A percentile compares a stretch with the other conserved stretches of the same genome.
Evolutionary conservation across 2,329 filamentous ascomycete species (phyloP).

Genomic region (Elsinoe necatrix): DNA sequence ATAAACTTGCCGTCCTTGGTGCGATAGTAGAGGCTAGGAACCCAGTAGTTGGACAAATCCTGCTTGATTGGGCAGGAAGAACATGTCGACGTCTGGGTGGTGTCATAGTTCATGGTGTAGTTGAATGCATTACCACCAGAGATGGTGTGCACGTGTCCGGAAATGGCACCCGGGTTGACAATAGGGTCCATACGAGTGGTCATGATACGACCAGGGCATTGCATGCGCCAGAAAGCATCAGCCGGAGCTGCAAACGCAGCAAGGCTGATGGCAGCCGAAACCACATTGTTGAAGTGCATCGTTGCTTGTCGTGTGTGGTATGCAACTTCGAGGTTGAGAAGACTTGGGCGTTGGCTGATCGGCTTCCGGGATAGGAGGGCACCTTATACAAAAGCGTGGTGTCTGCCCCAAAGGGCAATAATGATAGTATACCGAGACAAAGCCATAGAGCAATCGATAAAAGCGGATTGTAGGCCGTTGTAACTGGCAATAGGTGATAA

Average conservation of each 20-base stretch:
- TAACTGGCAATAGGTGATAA: slow-evolving; percentile 15
- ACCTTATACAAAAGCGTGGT: slow-evolving; percentile 14
- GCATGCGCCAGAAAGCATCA: slow-evolving; percentile 64
- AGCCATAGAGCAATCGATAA: slow-evolving; percentile 16
- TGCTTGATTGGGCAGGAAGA: slow-evolving; percentile 60
- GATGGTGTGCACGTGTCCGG: slow-evolving; percentile 59
- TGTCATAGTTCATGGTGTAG: slow-evolving; percentile 51
- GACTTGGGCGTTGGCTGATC: slow-evolving; percentile 13
- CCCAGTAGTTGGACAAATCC: slow-evolving; percentile 71
- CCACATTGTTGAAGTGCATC: slow-evolving; percentile 17
- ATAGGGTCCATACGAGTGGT: slow-evolving; percentile 59
- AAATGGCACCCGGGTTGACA: slow-evolving; percentile 50
- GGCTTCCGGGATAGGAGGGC: slow-evolving; percentile 6
- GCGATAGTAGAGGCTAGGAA: slow-evolving; percentile 60
- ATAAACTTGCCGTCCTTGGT: slow-evolving; percentile 50
- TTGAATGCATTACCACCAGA: slow-evolving; percentile 62
- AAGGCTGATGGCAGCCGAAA: slow-evolving; percentile 20
- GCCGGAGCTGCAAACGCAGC: slow-evolving; percentile 33
- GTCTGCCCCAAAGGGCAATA: slow-evolving; percentile 5
- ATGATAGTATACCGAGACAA: slow-evolving; percentile 16
- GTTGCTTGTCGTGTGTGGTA: slow-evolving; percentile 10
- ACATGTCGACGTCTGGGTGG: slow-evolving; percentile 55
- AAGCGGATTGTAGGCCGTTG: slow-evolving; percentile 11
- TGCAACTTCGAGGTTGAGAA: slow-evolving; percentile 10
- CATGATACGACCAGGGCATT: slow-evolving; percentile 54